A percentile compares a stretch with the other conserved stretches of the same genome.
These are phyloP conservation scores for Pueraria montana DNA, from an alignment of 306 rosid species.

Conservation along the genomic window DNA sequence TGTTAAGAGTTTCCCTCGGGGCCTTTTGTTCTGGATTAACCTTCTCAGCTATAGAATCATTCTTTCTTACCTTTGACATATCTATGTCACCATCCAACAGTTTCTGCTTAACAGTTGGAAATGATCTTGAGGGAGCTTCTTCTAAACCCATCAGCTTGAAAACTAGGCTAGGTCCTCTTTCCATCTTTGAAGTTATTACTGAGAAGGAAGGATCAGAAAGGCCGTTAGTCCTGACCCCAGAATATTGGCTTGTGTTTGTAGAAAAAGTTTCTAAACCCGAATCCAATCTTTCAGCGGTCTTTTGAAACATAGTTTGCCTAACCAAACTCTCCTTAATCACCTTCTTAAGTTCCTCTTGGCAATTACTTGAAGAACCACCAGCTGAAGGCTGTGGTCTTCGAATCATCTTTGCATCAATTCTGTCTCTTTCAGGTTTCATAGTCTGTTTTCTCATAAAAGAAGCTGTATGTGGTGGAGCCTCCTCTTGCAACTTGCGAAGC, in stretches of 20 bases:
- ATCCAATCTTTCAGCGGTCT: slow-evolving; percentile 39
- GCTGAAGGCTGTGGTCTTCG: neutral
- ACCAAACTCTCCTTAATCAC: slow-evolving; percentile 52
- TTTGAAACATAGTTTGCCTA: slow-evolving; percentile 41
- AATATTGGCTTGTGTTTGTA: slow-evolving; percentile 70
- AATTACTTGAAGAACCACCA: slow-evolving; percentile 21
- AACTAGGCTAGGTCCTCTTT: slow-evolving; percentile 64
- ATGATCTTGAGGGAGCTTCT: slow-evolving; percentile 56
- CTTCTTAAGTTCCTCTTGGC: slow-evolving; percentile 48
- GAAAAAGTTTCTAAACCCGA: slow-evolving; percentile 61
- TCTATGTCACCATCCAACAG: slow-evolving; percentile 34
- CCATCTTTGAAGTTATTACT: slow-evolving; percentile 53
- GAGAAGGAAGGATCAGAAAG: slow-evolving; percentile 53
- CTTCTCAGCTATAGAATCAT: neutral
- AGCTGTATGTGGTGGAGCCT: neutral
- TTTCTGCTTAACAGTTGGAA: slow-evolving; percentile 48
- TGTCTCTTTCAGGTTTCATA: neutral
- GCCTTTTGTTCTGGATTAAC: neutral
- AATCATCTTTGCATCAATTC: neutral
- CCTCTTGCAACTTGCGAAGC: slow-evolving; percentile 23
- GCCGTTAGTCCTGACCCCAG: slow-evolving; percentile 37
- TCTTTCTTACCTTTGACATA: neutral
- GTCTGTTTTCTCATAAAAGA: slow-evolving; percentile 1
- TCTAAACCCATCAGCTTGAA: slow-evolving; percentile 89
- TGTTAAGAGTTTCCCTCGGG: slow-evolving; percentile 6